Percentiles rank a stretch among this genome's conserved stretches.
Conservation (phyloP, 306 rosid genomes). For the Quercus mongolica region DNA sequence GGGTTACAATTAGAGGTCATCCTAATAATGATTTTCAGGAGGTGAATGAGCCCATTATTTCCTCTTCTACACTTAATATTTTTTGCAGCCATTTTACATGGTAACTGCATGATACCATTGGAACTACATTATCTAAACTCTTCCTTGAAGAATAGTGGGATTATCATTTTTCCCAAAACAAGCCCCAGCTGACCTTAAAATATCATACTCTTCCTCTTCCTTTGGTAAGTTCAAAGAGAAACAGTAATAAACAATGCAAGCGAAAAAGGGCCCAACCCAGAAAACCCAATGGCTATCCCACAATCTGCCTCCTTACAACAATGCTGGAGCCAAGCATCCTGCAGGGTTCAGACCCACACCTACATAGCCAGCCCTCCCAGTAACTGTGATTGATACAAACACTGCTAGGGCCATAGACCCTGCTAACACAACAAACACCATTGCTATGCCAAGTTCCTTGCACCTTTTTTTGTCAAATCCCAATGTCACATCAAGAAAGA, state of each 20-base stretch:
- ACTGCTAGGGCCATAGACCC: conserved; percentile 60
- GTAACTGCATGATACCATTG: no score
- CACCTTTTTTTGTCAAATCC: conserved; percentile 57
- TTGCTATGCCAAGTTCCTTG: conserved; percentile 46
- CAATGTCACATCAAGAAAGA: conserved; percentile 62
- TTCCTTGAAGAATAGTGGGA: not conserved
- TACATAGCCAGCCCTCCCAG: conserved; percentile 53
- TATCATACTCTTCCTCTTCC: conserved; percentile 31
- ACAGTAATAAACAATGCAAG: conserved; percentile 46
- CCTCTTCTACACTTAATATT: no score
- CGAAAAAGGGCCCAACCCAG: conserved; percentile 74
- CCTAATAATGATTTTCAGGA: no score
- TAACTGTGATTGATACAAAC: conserved; percentile 54
- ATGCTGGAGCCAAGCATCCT: conserved; percentile 69
- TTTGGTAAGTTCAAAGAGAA: conserved; percentile 51
- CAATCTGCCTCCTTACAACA: conserved; percentile 44
- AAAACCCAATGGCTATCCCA: conserved; percentile 90
- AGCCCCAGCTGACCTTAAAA: conserved; percentile 24
- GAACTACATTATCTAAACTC: not conserved
- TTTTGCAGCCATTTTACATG: no score
- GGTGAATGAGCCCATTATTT: no score
- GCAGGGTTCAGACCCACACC: conserved; percentile 77
- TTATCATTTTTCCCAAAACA: not conserved
- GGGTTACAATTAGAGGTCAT: no score
- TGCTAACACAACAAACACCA: conserved; percentile 55